These are phyloP conservation scores for Vitis cinerea DNA, from an alignment of 164 flowering plant genomes.

Conservation along the genomic window DNA sequence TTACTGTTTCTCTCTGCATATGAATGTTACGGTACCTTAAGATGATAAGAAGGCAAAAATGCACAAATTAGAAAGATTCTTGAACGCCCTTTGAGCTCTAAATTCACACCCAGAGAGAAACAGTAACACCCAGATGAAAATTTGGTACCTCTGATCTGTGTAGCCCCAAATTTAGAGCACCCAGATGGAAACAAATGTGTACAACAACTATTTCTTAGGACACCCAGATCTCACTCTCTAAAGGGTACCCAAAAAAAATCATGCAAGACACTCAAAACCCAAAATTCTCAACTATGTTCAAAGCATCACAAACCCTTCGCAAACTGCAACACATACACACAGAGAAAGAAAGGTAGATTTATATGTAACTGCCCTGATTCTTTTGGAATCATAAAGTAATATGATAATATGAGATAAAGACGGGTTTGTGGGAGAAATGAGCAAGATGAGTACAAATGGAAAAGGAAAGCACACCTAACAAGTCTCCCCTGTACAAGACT, in stretches of 20 bases:
- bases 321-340: neutral
- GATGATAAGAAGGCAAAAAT: neutral
- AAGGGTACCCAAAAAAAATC: neutral
- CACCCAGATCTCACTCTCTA: slow-evolving; percentile 14
- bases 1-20: neutral
- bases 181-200: slow-evolving; percentile 7
- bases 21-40: neutral
- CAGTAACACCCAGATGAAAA: slow-evolving; percentile 13
- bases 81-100: slow-evolving; percentile 17
- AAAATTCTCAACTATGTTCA: neutral
- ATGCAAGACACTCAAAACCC: neutral
- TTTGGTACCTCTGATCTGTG: neutral
- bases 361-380: neutral
- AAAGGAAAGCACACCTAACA: slow-evolving; percentile 10
- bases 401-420: neutral
- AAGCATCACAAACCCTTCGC: no score
- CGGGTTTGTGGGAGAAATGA: no score
- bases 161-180: neutral
- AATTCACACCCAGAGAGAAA: slow-evolving; percentile 1
- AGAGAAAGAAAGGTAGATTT: slow-evolving; percentile 1
- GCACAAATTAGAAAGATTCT: neutral
- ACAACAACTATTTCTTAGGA: neutral
- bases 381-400: neutral
- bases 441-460: neutral
- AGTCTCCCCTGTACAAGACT: neutral